Conservation (phyloP, 1,284 basidiomycete genomes). For the Ganoderma meredithae region DNA sequence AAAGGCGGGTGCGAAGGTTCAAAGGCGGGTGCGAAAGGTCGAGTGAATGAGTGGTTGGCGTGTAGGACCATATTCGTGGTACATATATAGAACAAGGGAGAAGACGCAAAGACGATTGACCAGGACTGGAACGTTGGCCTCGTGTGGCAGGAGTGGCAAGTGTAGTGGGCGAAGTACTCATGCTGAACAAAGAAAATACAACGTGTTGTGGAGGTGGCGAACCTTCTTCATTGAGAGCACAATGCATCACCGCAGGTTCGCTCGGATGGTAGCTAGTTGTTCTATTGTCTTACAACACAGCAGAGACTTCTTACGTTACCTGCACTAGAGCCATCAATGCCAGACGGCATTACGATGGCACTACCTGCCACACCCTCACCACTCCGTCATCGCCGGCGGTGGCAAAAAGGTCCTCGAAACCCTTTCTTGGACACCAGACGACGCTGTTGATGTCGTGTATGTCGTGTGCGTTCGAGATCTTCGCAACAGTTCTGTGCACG, state of each 20-base stretch:
- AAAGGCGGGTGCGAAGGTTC: background rate
- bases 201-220: background rate
- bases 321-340: background rate
- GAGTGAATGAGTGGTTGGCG: background rate
- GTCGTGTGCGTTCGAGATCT: constrained; percentile 68
- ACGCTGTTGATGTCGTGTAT: constrained; percentile 83
- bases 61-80: too few relatives aligned
- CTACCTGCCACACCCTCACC: constrained; percentile 69
- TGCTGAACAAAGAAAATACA: constrained; percentile 1
- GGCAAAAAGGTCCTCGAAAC: constrained; percentile 70
- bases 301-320: constrained; percentile 7
- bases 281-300: constrained; percentile 7
- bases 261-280: background rate
- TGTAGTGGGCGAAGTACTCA: background rate
- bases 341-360: constrained; percentile 13
- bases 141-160: background rate
- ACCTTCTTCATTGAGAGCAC: background rate
- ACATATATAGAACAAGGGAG: background rate
- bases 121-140: background rate
- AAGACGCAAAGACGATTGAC: constrained; percentile 3
- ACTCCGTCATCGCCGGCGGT: constrained; percentile 84
- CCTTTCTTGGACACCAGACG: constrained; percentile 75
- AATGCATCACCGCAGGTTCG: background rate
- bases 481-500: constrained; percentile 56
- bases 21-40: background rate